A percentile compares a stretch with the other conserved stretches of the same genome.
These are phyloP conservation scores for Trametes cubensis DNA, from an alignment of 768 basidiomycete genomes.

Conservation along the genomic window DNA sequence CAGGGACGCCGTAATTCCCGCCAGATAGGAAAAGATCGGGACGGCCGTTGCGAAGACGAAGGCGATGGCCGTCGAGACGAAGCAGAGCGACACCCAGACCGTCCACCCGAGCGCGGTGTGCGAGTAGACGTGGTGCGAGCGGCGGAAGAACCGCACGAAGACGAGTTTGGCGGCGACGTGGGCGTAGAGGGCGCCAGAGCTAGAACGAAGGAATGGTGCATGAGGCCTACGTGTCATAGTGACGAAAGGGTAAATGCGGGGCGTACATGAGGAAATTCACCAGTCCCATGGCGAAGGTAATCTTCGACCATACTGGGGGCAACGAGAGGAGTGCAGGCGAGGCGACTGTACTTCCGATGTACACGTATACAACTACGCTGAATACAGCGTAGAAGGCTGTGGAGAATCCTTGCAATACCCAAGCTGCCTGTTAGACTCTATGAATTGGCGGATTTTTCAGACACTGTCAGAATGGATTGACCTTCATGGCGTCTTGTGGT, in stretches of 20 bases:
- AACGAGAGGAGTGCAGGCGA: slow-evolving; percentile 53
- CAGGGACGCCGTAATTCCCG: slow-evolving; percentile 53
- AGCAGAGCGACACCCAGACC: slow-evolving; percentile 48
- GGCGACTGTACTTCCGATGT: slow-evolving; percentile 49
- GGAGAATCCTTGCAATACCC: slow-evolving; percentile 55
- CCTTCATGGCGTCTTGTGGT: slow-evolving; percentile 60
- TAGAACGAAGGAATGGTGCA: slow-evolving; percentile 21
- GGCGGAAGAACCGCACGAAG: slow-evolving; percentile 54
- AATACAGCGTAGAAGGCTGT: slow-evolving; percentile 55
- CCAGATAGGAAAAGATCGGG: slow-evolving; percentile 57
- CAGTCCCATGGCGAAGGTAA: slow-evolving; percentile 50
- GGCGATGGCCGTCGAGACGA: slow-evolving; percentile 43
- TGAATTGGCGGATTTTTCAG: background rate
- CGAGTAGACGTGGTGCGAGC: slow-evolving; percentile 49
- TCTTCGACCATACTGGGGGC: slow-evolving; percentile 52
- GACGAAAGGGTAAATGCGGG: background rate
- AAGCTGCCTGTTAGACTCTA: slow-evolving; percentile 44
- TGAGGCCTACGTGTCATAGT: background rate
- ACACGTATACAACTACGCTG: slow-evolving; percentile 43
- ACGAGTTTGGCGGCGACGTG: slow-evolving; percentile 58
- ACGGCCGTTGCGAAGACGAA: slow-evolving; percentile 54
- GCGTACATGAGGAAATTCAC: slow-evolving; percentile 54
- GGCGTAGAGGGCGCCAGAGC: slow-evolving; percentile 48
- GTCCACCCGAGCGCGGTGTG: slow-evolving; percentile 55
- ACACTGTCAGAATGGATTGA: slow-evolving; percentile 21